Base-by-base conservation (phyloP, 2,329 filamentous ascomycete genomes). In the Fusarium anthophilum region DNA sequence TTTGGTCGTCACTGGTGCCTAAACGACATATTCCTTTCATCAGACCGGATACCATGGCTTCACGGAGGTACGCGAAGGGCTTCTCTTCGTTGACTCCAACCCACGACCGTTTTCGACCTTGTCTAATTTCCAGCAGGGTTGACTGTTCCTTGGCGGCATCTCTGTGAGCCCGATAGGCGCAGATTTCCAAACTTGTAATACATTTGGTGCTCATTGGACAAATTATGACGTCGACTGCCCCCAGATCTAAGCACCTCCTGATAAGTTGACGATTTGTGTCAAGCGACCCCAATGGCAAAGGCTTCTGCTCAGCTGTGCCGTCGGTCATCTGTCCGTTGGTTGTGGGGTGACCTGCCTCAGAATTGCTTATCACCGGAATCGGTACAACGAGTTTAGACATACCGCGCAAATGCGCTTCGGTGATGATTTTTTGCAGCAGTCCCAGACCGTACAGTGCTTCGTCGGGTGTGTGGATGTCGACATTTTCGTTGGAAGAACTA, bases 41-140 rank as follows among this genome's bases (percentile, higher is more conserved):
- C 65, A 98, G 87, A 64, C 92, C 92, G 4, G 94, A 96, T 10
- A 98, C 95, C 94, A 98, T 98, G 56, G 93, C 94, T 84, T 98
- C 95, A 69, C 95, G 89, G 62, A 98, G 84, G 83, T 98, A 98
- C 22, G 94, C 92, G 83, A 95, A 98, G 3, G 95, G 94, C 80
- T 95, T 93, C 76, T 94, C 90, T 75, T 96, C 93, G 78, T 94
- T 90, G 17, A 97, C 89, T 32, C 95, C 95, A 47, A 98, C 94
- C 95, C 95, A 98, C 0, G 95, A 98, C 60, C 94, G 90, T 82
- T 97, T 97, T 63, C 95, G 89, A 50, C 92, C 91, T 75, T 92
- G 91, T 79, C 92, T 92, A 67, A 92, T 86, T 68, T 93, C 92
- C 64, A 95, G 80, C 70, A 95, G 88, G 24, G 91, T 90, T 67